Evolutionary conservation across 495 filamentous ascomycete species (phyloP), one percentile per base, ranked within the genome.

Genomic region (Podospora didyma): DNA sequence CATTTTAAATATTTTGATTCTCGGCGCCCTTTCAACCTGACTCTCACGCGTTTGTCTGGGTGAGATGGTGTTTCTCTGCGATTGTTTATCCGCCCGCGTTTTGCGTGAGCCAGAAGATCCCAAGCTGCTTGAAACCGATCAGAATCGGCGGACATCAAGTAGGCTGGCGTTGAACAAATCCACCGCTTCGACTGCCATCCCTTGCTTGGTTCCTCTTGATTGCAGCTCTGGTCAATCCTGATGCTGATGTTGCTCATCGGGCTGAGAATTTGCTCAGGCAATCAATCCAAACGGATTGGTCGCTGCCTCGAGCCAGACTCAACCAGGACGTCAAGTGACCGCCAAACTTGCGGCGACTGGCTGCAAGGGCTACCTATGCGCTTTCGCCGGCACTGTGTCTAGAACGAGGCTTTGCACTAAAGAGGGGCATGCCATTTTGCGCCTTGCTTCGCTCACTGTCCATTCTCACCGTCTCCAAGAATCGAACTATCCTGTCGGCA

Each of bases 381-480:
- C 6, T 20, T 22, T 47, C 22, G 19, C 41, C 24, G 16, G 31
- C 34, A 53, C 21, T 56, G 53, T 48, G 48, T 23, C 53, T 57
- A 53, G 49, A n/a, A 53, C 59, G 59, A 49, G 49, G 28, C 34
- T 46, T 56, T 57, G 59, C 54, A 57, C 21, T 49, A 61, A 61
- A 57, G 44, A 34, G 47, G 23, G 20, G 19, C 17, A 11, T 39
- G 20, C 42, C 46, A 26, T 39, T 17, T 14, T 11, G 24, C 16
- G 31, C 31, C 14, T 42, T 37, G 4, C 7, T 49, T 31, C 11
- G 24, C 47, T n/a, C 31, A 1, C 12, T 31, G 24, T 49, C 47
- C n/a, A n/a, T n/a, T n/a, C n/a, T n/a, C n/a, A n/a, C n/a, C n/a
- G n/a, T n/a, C n/a, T n/a, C n/a, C n/a, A n/a, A n/a, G n/a, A n/a